Evolutionary conservation across 2,329 filamentous ascomycete genomes (phyloP), one percentile per base, ranked within the genome.

Genomic region (Pestalotiopsis sp.): DNA sequence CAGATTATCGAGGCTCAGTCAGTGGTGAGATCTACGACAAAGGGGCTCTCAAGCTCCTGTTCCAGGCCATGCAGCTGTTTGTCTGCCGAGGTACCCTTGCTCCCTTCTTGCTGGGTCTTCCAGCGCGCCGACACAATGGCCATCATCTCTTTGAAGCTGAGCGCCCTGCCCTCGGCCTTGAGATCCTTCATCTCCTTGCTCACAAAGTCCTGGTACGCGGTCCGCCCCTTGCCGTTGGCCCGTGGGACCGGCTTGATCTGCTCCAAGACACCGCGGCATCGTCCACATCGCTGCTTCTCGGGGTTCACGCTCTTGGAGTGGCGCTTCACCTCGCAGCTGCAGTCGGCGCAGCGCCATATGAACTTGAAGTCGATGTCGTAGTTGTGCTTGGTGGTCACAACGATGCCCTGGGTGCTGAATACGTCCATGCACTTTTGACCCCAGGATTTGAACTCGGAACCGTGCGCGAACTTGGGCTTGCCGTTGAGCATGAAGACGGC

Each of bases 351-450:
- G 57, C 87, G 84, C 95, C 96, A 98, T 23, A 95, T 82, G 77
- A 95, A 99, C 82, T 95, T 97, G 83, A 93, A 97, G 73, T 95
- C 92, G 75, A 98, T 98, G 64, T 91, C 88, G 79, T 98, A 99
- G 39, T 84, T 88, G 80, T 99, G 95, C 77, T 93, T 97, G 0
- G 95, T 98, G 1, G 94, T 97, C 23, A 98, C 93, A 41, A 91
- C 82, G 58, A 98, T 87, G 3, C 89, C 91, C 2, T 88, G 84
- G 61, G 86, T 77, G 2, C 82, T 85, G 73, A 95, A 93, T 0
- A 84, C 84, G 2, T 71, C 73, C 1, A 82, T 88, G 80, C 83
- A 88, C 78, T 84, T 87, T 64, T 78, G 75, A 3, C 85, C 91
- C 90, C 94, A 97, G 1, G 80, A 77, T 79, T 97, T 95, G 86